phyloP scores from a whole-genome alignment of 176 grass and related monocot genomes.

The Phoenix dactylifera region DNA sequence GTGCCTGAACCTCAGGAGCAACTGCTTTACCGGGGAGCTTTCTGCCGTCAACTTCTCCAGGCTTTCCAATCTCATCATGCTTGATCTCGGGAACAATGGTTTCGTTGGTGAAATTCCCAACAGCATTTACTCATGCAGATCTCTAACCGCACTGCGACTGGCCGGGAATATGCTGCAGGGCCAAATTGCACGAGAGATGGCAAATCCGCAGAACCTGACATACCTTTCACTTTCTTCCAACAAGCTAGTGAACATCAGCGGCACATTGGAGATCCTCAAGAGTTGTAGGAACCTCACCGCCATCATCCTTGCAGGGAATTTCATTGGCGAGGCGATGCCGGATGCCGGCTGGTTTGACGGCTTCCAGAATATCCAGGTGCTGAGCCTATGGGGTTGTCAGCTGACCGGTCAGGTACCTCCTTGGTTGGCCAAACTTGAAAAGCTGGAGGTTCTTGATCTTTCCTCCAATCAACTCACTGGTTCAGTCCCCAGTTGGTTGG shows the following conservation, averaged over 20 bases:
- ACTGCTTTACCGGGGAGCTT: constrained; percentile 43
- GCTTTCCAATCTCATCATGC: constrained; percentile 36
- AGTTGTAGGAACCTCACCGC: constrained; percentile 42
- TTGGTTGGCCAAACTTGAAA: constrained; percentile 54
- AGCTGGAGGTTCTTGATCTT: constrained; percentile 56
- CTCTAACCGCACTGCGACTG: constrained; percentile 50
- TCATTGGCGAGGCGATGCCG: constrained; percentile 42
- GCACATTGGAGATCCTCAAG: constrained; percentile 51
- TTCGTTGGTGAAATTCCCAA: constrained; percentile 57
- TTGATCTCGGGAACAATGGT: constrained; percentile 47
- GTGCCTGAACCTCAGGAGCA: constrained; percentile 53
- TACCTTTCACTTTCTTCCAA: constrained; percentile 62
- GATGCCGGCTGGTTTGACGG: constrained; percentile 39
- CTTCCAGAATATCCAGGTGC: constrained; percentile 47
- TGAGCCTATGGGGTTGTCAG: constrained; percentile 34
- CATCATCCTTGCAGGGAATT: constrained; percentile 12
- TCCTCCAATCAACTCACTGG: constrained; percentile 48
- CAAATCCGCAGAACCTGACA: constrained; percentile 38
- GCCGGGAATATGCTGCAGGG: constrained; percentile 43
- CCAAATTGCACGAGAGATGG: constrained; percentile 44
- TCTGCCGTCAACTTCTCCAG: constrained; percentile 40
- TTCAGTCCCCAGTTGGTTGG: constrained; percentile 52
- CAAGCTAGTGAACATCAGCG: constrained; percentile 41
- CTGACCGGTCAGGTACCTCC: constrained; percentile 42
- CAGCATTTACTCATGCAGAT: constrained; percentile 56